These are phyloP conservation scores for Leonotis leonurus DNA, from an alignment of 257 asterid species.

Conservation along the genomic window DNA sequence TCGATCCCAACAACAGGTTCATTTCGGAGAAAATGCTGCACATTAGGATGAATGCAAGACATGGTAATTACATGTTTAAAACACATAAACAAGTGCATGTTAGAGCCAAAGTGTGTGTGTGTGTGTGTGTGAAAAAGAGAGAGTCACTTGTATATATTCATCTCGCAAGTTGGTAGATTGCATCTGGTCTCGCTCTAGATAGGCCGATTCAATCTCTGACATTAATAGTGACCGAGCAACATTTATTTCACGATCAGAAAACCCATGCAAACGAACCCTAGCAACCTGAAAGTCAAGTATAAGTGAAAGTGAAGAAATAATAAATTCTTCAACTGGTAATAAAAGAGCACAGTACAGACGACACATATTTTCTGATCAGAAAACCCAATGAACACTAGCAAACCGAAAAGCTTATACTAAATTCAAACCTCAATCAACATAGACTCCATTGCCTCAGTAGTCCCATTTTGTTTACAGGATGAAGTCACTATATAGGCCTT, in stretches of 20 bases:
- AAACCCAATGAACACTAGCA: constrained; percentile 77
- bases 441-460: constrained; percentile 71
- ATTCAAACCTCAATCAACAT: constrained; percentile 82
- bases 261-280: constrained; percentile 77
- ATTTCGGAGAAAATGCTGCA: constrained; percentile 84
- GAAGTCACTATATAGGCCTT: constrained; percentile 89
- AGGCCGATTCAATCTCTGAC: constrained; percentile 95
- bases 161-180: constrained; percentile 82
- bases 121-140: neutral
- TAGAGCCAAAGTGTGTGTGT: neutral
- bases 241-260: constrained; percentile 86
- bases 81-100: constrained; percentile 4
- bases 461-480: constrained; percentile 87
- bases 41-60: constrained; percentile 20
- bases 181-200: constrained; percentile 87
- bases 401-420: constrained; percentile 39
- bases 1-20: constrained; percentile 95
- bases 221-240: constrained; percentile 68
- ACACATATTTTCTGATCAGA: constrained; percentile 75
- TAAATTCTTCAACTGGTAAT: constrained; percentile 27
- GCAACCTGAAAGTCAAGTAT: constrained; percentile 62
- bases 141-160: constrained; percentile 75
- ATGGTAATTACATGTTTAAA: constrained; percentile 6
- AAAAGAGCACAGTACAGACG: constrained; percentile 61
- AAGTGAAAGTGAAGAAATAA: constrained; percentile 19